These are phyloP conservation scores for Venturia carpophila DNA, from an alignment of 2,329 filamentous ascomycete species.

Conservation along the genomic window DNA sequence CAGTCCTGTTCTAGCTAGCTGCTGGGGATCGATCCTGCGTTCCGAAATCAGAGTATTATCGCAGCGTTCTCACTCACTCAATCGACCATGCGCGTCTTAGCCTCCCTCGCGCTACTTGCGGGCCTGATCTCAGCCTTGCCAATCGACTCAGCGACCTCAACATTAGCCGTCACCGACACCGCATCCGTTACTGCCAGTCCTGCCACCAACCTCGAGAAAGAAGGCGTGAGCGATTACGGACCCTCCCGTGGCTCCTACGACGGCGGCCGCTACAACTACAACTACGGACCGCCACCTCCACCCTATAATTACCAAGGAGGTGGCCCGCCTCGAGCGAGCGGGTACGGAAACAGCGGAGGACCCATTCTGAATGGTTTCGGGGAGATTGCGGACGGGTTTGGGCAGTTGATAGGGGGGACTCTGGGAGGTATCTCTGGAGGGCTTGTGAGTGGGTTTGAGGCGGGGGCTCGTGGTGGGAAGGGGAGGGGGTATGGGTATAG, in stretches of 20 bases:
- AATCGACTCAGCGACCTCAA: neutral
- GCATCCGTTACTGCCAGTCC: neutral
- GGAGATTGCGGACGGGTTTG: neutral
- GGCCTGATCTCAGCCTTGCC: slow-evolving; percentile 7
- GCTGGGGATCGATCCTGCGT: neutral
- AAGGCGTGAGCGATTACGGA: neutral
- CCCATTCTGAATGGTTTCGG: neutral
- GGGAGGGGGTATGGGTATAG: neutral
- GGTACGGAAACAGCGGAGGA: neutral
- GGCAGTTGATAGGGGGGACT: neutral
- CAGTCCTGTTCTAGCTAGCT: neutral
- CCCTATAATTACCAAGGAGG: neutral
- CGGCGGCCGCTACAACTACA: neutral
- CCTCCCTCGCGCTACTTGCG: neutral
- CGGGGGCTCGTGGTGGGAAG: neutral
- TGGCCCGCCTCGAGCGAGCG: neutral
- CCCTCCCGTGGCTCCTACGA: neutral
- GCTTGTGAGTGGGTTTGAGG: neutral
- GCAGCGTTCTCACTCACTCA: neutral
- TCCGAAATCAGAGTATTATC: neutral
- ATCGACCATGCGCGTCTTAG: neutral
- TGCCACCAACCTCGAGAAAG: neutral
- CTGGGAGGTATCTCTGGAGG: neutral
- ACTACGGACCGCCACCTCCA: neutral
- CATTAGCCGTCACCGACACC: neutral